These are phyloP conservation scores for Sporothrix sp. DNA, from an alignment of 2,329 filamentous ascomycete species.

Conservation along the genomic window DNA sequence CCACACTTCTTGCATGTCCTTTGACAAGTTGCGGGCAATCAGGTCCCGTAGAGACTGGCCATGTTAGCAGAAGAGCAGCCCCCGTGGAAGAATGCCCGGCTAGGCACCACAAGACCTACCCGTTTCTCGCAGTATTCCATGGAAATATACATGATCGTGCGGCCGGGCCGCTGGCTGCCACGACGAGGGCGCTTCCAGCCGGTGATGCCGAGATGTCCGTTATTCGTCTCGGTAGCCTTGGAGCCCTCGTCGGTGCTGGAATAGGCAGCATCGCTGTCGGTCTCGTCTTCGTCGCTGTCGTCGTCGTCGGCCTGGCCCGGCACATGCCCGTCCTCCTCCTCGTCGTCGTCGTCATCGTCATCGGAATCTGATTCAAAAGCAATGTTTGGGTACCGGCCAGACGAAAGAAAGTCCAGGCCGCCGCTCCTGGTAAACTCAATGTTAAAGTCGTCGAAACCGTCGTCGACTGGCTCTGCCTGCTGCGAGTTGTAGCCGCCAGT, in stretches of 20 bases:
- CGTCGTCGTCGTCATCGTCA: constrained; percentile 28
- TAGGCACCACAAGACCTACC: too few species aligned
- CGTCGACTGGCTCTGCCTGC: constrained; percentile 19
- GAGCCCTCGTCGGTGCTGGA: constrained; percentile 15
- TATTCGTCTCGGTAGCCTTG: constrained; percentile 16
- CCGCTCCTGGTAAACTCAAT: constrained; percentile 61
- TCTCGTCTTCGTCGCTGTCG: constrained; percentile 16
- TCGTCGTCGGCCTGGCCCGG: constrained; percentile 22
- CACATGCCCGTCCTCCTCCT: constrained; percentile 27
- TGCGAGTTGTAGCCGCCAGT: constrained; percentile 30
- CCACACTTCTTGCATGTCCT: constrained; percentile 74
- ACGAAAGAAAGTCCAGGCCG: constrained; percentile 89
- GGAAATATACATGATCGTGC: constrained; percentile 84
- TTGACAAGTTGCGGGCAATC: constrained; percentile 64
- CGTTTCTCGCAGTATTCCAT: constrained; percentile 98
- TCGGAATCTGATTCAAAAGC: constrained; percentile 59
- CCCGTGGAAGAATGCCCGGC: not conserved
- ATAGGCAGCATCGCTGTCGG: constrained; percentile 7
- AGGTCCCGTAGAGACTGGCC: constrained; percentile 72
- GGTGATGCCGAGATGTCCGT: not conserved
- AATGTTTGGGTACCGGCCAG: constrained; percentile 64
- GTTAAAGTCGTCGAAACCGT: constrained; percentile 25
- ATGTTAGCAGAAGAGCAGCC: constrained; percentile 11
- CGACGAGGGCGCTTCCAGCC: constrained; percentile 18
- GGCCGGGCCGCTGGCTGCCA: constrained; percentile 43